Evolutionary conservation across 2,329 filamentous ascomycete species (phyloP).

Genomic region (Phialophora expanda): DNA sequence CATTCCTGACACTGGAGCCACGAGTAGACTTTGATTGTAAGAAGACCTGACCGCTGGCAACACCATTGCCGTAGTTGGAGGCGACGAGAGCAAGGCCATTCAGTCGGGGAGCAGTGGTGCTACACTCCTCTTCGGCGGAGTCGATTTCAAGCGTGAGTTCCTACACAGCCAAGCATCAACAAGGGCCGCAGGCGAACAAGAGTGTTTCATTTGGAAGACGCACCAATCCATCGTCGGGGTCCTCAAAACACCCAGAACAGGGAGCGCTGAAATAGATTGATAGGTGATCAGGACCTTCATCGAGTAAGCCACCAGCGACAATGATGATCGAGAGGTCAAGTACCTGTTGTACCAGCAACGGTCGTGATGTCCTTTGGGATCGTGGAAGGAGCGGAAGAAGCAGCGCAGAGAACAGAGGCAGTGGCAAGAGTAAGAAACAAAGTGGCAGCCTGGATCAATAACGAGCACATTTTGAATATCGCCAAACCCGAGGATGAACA

Average conservation of each 20-base stretch:
- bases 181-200: neutral
- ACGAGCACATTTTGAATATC: constrained; percentile 29
- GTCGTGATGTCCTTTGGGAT: constrained; percentile 29
- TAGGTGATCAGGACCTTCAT: constrained; percentile 29
- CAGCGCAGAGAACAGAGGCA: constrained; percentile 26
- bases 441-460: constrained; percentile 28
- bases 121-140: constrained; percentile 41
- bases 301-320: constrained; percentile 17
- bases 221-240: constrained; percentile 35
- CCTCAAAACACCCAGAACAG: constrained; percentile 34
- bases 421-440: constrained; percentile 30
- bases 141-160: constrained; percentile 41
- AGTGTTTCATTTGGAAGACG: constrained; percentile 18
- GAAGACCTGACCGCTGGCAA: constrained; percentile 38
- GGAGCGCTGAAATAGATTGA: constrained; percentile 35
- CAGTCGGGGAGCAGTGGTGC: constrained; percentile 39
- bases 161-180: constrained; percentile 34
- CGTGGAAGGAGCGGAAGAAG: constrained; percentile 17
- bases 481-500: constrained; percentile 8
- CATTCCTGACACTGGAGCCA: constrained; percentile 27
- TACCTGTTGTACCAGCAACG: constrained; percentile 40
- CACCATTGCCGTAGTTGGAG: constrained; percentile 17
- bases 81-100: constrained; percentile 41
- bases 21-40: constrained; percentile 38
- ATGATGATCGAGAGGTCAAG: neutral